phyloP scores from a whole-genome alignment of 2,329 filamentous ascomycete genomes.

The Colletotrichum sansevieriae region DNA sequence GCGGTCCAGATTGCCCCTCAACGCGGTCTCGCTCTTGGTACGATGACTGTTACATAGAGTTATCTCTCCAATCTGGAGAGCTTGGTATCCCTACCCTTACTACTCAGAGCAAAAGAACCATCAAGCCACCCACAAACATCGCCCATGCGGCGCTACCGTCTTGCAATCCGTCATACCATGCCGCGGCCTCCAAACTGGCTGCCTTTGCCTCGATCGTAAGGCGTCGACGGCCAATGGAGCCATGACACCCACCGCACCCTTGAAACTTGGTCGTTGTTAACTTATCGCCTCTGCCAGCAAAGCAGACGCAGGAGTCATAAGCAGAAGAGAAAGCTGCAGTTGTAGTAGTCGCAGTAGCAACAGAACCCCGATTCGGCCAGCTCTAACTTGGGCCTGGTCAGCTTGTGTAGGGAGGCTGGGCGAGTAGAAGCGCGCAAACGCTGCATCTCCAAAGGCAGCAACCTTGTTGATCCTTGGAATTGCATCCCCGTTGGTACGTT shows the following conservation, averaged over 20 bases:
- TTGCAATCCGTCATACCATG: slow-evolving; percentile 6
- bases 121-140: too few species aligned
- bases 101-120: too few species aligned
- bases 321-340: too few species aligned
- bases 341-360: background rate
- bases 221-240: slow-evolving; percentile 23
- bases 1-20: slow-evolving; percentile 24
- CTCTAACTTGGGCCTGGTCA: slow-evolving; percentile 23
- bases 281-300: slow-evolving; percentile 21
- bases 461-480: slow-evolving; percentile 8
- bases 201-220: background rate
- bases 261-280: slow-evolving; percentile 25
- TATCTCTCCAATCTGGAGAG: background rate
- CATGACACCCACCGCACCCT: slow-evolving; percentile 24
- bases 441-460: slow-evolving; percentile 25
- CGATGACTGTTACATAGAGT: background rate
- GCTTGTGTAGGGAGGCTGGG: slow-evolving; percentile 39
- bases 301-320: slow-evolving; percentile 20
- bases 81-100: too few species aligned
- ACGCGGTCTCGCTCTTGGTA: slow-evolving; percentile 6
- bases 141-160: slow-evolving; percentile 3
- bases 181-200: slow-evolving; percentile 20
- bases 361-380: background rate
- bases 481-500: background rate
- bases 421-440: slow-evolving; percentile 40